Evolutionary conservation across 202 grass and related monocot genomes (phyloP).

Genomic region (Miscanthus sacchariflorus): DNA sequence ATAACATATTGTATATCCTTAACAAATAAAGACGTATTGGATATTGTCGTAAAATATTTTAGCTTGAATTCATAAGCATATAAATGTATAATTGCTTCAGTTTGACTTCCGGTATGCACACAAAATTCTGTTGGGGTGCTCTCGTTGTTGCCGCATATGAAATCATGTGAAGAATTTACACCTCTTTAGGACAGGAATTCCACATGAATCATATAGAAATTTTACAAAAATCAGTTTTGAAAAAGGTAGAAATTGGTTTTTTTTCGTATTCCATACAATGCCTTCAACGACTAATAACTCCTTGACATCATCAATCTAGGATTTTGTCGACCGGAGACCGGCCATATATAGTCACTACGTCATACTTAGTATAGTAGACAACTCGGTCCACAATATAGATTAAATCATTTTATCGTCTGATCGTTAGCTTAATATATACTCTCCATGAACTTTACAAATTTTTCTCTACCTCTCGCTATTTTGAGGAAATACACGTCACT

Average conservation of each 20-base stretch:
- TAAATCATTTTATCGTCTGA: neutral
- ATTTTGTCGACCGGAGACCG: neutral
- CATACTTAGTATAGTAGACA: neutral
- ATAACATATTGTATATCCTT: too few relatives aligned
- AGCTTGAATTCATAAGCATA: too few relatives aligned
- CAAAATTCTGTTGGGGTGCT: neutral
- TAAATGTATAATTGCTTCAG: neutral
- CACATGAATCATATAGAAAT: too few relatives aligned
- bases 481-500: neutral
- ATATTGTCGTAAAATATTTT: neutral
- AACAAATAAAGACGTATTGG: neutral
- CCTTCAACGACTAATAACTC: neutral
- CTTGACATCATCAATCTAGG: neutral
- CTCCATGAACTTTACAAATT: neutral
- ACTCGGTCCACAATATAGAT: too few relatives aligned
- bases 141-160: too few relatives aligned
- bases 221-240: too few relatives aligned
- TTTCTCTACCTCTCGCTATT: too few relatives aligned
- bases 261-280: too few relatives aligned
- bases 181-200: too few relatives aligned
- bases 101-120: neutral
- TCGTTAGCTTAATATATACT: neutral
- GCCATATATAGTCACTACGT: neutral
- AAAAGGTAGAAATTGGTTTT: too few relatives aligned
- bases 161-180: too few relatives aligned